phyloP scores from a whole-genome alignment of 75 land plant species.

The Selaginella tamariscina region DNA sequence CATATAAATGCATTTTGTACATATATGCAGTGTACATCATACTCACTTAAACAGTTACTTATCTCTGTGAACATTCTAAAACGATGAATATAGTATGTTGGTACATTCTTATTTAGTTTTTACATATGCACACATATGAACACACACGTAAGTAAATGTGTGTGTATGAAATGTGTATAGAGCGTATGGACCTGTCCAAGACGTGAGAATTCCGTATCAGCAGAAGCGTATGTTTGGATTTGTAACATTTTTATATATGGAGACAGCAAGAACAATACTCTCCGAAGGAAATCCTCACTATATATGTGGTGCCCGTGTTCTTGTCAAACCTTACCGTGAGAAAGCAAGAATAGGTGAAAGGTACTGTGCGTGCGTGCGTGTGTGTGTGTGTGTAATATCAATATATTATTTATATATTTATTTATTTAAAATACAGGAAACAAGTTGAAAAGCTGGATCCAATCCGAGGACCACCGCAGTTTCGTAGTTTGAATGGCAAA shows the following conservation, averaged over 20 bases:
- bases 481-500: neutral
- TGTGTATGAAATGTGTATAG: constrained; percentile 32
- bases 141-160: too few species aligned
- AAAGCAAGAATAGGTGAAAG: constrained; percentile 67
- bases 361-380: too few species aligned
- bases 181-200: constrained; percentile 74
- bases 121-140: too few species aligned
- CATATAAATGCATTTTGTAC: too few species aligned
- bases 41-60: too few species aligned
- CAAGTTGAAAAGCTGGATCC: neutral
- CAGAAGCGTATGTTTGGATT: constrained; percentile 98
- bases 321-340: constrained; percentile 90
- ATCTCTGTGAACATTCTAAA: too few species aligned
- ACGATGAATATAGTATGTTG: too few species aligned
- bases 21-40: too few species aligned
- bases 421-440: too few species aligned
- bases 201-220: constrained; percentile 92
- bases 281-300: constrained; percentile 78
- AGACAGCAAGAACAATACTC: constrained; percentile 68
- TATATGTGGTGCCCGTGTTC: constrained; percentile 86
- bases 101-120: too few species aligned
- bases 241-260: constrained; percentile 72
- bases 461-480: neutral
- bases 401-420: too few species aligned
- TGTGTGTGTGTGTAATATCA: too few species aligned